Evolutionary conservation across 2,329 filamentous ascomycete genomes (phyloP), one percentile per base, ranked within the genome.

Genomic region (Celoporthe dispersa): DNA sequence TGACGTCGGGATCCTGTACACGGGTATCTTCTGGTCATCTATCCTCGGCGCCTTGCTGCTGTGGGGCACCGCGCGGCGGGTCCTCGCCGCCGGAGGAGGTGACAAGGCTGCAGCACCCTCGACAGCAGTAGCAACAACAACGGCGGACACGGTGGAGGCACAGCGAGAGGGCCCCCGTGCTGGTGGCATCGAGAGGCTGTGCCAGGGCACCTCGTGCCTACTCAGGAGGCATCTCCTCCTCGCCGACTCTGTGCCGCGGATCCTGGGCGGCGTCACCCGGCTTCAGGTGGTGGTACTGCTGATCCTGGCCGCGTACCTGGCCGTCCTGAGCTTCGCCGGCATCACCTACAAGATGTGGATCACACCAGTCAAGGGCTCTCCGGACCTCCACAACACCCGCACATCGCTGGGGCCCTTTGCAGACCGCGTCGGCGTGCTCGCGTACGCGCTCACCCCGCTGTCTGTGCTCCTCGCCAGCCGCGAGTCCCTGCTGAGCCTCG

Each of bases 361-460:
- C 11, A 93, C 91, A 0, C 92, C 92, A 0, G 86, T 93, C 66
- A 88, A 88, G 76, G 82, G 82, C 19, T 80, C 79, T 44, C 84
- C 84, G 0, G 83, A 82, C 39, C 76, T 89, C 0, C 84, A 87
- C 80, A 92, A 91, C 77, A 92, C 86, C 0, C 86, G 92, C 11
- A 88, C 86, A 5, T 85, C 86, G 4, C 81, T 94, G 0, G 91
- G 91, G 0, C 88, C 90, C 0, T 94, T 87, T 82, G 84, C 88
- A 0, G 89, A 94, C 76, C 87, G 92, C 22, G 77, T 94, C 3
- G 92, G 92, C 9, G 85, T 90, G 2, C 78, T 94, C 0, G 91
- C 92, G 1, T 94, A 92, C 74, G 92, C 91, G 0, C 84, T 94
- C 12, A 93, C 91, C 0, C 92, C 92, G 0, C 82, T 94, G 0